Conservation (phyloP, 495 filamentous ascomycete genomes). For the Xylaria flabelliformis region DNA sequence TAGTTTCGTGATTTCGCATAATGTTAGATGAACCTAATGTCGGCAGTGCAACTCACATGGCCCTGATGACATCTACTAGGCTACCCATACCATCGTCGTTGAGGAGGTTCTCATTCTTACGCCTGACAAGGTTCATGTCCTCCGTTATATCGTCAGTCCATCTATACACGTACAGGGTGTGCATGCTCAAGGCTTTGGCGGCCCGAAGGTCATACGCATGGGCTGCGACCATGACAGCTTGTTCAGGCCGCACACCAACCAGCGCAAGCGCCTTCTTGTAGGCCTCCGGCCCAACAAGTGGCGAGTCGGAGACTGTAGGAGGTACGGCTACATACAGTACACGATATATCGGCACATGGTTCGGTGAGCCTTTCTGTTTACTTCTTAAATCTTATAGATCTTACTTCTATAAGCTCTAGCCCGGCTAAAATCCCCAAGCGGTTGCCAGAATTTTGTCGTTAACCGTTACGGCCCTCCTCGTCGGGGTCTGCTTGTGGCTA, state of each 20-base stretch:
- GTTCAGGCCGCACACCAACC: conserved; percentile 50
- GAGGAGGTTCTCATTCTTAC: conserved; percentile 56
- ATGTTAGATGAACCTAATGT: neutral
- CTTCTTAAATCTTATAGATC: no score
- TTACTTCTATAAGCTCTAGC: no score
- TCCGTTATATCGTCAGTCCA: conserved; percentile 63
- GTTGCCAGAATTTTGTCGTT: no score
- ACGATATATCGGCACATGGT: no score
- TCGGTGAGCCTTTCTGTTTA: no score
- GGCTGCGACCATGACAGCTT: conserved; percentile 61
- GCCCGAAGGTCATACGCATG: conserved; percentile 61
- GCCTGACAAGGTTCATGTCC: conserved; percentile 52
- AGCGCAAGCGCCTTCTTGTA: conserved; percentile 55
- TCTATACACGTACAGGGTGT: conserved; percentile 57
- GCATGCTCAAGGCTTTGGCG: conserved; percentile 54
- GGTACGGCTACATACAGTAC: no score
- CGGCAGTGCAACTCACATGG: conserved; percentile 9
- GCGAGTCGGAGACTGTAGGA: no score
- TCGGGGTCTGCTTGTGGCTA: no score
- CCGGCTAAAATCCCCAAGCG: no score
- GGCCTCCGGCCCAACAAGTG: conserved; percentile 35
- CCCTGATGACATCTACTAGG: neutral
- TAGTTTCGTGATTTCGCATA: neutral
- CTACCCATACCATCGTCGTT: conserved; percentile 43
- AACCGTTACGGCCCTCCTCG: no score